These are phyloP conservation scores for Microcos paniculata DNA, from an alignment of 345 rosid genomes.

Conservation along the genomic window DNA sequence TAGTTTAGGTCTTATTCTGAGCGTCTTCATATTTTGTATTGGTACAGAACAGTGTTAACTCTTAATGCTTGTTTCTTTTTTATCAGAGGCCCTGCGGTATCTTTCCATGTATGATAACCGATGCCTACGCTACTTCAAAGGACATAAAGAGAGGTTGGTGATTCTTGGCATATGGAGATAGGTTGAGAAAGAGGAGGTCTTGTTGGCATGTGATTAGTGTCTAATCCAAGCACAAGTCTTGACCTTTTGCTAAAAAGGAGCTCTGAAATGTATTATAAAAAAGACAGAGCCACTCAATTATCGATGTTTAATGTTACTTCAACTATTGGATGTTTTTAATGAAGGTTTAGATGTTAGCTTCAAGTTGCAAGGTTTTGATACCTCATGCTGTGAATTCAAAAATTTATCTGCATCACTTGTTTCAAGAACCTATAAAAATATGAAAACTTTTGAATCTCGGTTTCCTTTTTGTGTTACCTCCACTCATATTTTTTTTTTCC, in stretches of 20 bases:
- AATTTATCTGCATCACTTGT: background rate
- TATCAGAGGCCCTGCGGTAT: slow-evolving; percentile 82
- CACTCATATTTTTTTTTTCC: background rate
- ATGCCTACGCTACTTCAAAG: slow-evolving; percentile 96
- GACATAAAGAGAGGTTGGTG: slow-evolving; percentile 83
- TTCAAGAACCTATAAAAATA: background rate
- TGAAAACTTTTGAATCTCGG: background rate
- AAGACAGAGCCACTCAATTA: background rate
- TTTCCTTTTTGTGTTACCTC: background rate
- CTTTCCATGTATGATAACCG: slow-evolving; percentile 96
- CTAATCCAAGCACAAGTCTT: background rate
- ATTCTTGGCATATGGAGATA: background rate
- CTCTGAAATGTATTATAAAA: background rate
- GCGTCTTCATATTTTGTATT: background rate
- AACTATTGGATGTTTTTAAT: background rate
- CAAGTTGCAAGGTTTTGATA: background rate
- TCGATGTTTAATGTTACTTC: slow-evolving; percentile 1
- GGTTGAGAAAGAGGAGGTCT: background rate
- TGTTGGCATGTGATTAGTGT: background rate
- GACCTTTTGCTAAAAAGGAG: background rate
- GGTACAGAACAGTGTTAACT: background rate
- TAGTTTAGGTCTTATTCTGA: background rate
- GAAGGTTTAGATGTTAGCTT: slow-evolving; percentile 3
- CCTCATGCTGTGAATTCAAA: background rate
- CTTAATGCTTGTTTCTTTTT: slow-evolving; percentile 18